These are phyloP conservation scores for Kodamaea alishanica DNA, from an alignment of 1,139 yeast species.

Conservation along the genomic window DNA sequence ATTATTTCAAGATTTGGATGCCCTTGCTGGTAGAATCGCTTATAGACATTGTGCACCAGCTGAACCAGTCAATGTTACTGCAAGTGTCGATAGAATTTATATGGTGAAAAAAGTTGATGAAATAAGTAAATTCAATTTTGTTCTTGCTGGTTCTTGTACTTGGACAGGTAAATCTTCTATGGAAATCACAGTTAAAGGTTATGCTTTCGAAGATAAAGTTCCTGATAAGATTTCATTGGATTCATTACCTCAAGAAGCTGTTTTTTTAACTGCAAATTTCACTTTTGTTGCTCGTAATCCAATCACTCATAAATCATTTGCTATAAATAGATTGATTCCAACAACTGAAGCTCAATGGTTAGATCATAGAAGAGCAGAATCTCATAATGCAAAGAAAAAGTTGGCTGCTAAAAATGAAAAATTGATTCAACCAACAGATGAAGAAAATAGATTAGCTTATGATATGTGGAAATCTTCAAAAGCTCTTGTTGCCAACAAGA, in stretches of 20 bases:
- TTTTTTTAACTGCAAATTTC: constrained; percentile 80
- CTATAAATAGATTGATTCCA: constrained; percentile 78
- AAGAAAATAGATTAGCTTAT: constrained; percentile 71
- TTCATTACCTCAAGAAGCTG: constrained; percentile 42
- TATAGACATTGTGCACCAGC: constrained; percentile 86
- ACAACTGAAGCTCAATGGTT: constrained; percentile 70
- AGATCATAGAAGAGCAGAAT: constrained; percentile 84
- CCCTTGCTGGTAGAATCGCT: constrained; percentile 84
- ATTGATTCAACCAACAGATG: constrained; percentile 67
- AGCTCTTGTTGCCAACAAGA: constrained; percentile 26
- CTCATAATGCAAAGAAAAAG: constrained; percentile 82
- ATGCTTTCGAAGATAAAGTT: constrained; percentile 57
- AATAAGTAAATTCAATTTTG: constrained; percentile 68
- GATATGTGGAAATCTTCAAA: constrained; percentile 69
- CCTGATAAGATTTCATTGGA: constrained; percentile 45
- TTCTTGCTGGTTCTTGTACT: constrained; percentile 82
- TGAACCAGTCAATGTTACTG: constrained; percentile 90
- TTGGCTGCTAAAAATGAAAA: constrained; percentile 63
- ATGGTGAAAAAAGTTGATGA: constrained; percentile 84
- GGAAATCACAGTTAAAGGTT: constrained; percentile 91
- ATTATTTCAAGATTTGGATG: constrained; percentile 86
- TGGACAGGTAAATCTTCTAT: constrained; percentile 94
- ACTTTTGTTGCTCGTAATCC: constrained; percentile 96
- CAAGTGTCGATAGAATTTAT: constrained; percentile 87
- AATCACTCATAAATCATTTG: constrained; percentile 78